Percentiles rank a stretch among this genome's conserved stretches.
phyloP scores from a whole-genome alignment of 345 rosid species.

The Eucalyptus coolabah region DNA sequence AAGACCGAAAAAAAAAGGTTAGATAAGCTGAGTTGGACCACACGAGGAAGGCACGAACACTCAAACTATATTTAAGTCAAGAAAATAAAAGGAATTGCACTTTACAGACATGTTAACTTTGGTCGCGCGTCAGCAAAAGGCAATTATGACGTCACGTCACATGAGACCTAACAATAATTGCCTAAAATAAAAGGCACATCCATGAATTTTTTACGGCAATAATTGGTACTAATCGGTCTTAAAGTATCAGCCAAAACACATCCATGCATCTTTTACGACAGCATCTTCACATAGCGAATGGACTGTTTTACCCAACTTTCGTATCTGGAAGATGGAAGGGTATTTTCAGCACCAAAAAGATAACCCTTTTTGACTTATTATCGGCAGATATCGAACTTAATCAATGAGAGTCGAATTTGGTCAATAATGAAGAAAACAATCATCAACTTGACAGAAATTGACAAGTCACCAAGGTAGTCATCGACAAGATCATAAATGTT shows the following conservation, averaged over 20 bases:
- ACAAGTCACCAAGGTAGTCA: background rate
- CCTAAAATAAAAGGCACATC: background rate
- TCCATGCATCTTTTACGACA: background rate
- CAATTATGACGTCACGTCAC: background rate
- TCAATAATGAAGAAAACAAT: background rate
- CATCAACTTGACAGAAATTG: background rate
- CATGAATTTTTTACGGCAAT: background rate
- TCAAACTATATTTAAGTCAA: background rate
- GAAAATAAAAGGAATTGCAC: background rate
- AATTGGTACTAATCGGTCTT: background rate
- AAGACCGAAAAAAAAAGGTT: background rate
- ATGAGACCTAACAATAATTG: background rate
- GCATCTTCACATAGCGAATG: background rate
- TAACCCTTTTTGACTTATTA: background rate
- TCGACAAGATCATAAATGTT: background rate
- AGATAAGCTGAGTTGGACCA: background rate
- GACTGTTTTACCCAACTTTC: background rate
- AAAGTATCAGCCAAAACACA: background rate
- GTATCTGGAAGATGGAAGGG: background rate
- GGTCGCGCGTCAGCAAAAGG: background rate
- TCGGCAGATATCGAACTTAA: fast-evolving
- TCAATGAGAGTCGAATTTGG: background rate
- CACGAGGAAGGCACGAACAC: background rate
- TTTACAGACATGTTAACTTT: background rate
- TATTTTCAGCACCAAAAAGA: fast-evolving